These are phyloP conservation scores for Quercus robur DNA, from an alignment of 306 rosid genomes.

Conservation along the genomic window DNA sequence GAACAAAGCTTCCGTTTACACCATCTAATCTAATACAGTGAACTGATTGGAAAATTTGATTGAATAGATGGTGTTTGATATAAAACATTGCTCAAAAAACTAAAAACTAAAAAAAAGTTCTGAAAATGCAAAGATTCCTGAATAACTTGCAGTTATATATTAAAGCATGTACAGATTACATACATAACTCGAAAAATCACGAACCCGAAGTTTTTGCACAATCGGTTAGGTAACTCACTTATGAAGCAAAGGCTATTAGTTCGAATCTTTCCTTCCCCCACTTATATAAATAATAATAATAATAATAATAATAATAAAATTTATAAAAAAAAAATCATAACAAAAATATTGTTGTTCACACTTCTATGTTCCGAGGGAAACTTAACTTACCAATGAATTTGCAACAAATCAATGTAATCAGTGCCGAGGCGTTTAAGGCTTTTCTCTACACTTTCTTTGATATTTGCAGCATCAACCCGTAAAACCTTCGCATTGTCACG, in stretches of 20 bases:
- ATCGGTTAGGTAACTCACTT: too few species aligned
- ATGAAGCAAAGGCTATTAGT: too few species aligned
- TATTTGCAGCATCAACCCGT: constrained; percentile 82
- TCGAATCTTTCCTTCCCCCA: too few species aligned
- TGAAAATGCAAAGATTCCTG: neutral
- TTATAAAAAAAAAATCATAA: neutral
- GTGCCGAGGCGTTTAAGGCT: constrained; percentile 88
- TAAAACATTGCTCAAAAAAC: neutral
- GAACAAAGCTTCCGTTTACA: neutral
- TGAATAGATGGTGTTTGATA: neutral
- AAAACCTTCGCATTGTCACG: constrained; percentile 65
- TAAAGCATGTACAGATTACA: neutral
- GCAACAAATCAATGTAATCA: constrained; percentile 89
- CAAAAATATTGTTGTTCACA: neutral
- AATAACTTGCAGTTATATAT: neutral
- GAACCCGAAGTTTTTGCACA: too few species aligned
- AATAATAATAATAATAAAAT: too few species aligned
- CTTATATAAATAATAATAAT: too few species aligned
- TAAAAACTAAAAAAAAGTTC: neutral
- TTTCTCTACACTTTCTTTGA: constrained; percentile 92
- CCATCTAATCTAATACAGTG: neutral
- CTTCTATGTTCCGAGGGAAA: neutral
- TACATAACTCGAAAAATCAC: neutral
- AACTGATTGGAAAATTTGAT: neutral
- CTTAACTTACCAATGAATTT: constrained; percentile 81